phyloP scores from a whole-genome alignment of 306 rosid genomes.

The Cyclanthera cordifolia region DNA sequence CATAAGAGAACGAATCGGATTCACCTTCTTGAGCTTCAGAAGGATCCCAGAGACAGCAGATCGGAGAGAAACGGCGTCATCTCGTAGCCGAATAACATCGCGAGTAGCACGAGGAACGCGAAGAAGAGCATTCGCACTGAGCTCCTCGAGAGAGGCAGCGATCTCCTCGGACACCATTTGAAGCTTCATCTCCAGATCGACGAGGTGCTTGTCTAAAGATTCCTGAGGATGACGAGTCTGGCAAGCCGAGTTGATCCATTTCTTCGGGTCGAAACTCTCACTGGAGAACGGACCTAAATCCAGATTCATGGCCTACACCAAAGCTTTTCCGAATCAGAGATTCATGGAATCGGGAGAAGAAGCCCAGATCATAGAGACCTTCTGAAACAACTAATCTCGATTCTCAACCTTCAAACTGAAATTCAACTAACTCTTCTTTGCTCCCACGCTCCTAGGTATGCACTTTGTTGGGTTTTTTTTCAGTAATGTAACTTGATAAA shows the following conservation, averaged over 20 bases:
- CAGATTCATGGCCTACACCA: slow-evolving; percentile 43
- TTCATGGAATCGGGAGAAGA: background rate
- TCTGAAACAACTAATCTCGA: too few relatives aligned
- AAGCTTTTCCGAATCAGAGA: background rate
- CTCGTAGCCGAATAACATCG: slow-evolving; percentile 81
- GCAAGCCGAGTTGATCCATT: slow-evolving; percentile 84
- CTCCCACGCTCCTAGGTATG: too few relatives aligned
- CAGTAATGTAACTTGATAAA: too few relatives aligned
- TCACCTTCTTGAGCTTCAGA: slow-evolving; percentile 82
- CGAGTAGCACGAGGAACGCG: slow-evolving; percentile 94
- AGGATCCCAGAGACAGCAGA: slow-evolving; percentile 75
- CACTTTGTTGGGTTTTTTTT: too few relatives aligned
- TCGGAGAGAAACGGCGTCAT: slow-evolving; percentile 83
- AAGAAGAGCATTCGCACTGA: slow-evolving; percentile 79
- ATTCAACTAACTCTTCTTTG: too few relatives aligned
- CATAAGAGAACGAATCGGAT: too few relatives aligned
- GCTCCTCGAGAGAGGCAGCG: slow-evolving; percentile 85
- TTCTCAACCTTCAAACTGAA: too few relatives aligned
- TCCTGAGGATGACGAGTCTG: slow-evolving; percentile 85
- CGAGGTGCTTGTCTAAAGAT: slow-evolving; percentile 64
- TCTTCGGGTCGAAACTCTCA: slow-evolving; percentile 77
- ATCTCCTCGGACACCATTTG: slow-evolving; percentile 93
- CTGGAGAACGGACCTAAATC: slow-evolving; percentile 86
- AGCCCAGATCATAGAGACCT: background rate
- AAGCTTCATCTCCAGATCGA: slow-evolving; percentile 87